Evolutionary conservation across 352 stramenopile species (phyloP).

Genomic region (Aphanomyces euteiches): DNA sequence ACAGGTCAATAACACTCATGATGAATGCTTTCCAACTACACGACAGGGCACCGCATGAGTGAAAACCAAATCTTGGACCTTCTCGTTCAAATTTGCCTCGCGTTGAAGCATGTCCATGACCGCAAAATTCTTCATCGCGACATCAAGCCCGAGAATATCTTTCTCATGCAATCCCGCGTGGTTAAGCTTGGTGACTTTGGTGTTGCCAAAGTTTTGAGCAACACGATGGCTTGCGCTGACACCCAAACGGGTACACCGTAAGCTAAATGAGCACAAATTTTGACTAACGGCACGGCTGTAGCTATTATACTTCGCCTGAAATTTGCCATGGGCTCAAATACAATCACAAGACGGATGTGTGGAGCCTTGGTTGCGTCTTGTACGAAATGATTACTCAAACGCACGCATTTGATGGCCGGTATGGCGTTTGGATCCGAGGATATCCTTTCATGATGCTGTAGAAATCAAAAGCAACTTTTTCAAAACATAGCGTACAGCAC

Average conservation of each 20-base stretch:
- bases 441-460: background rate
- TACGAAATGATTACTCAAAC: slow-evolving; percentile 89
- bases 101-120: slow-evolving; percentile 75
- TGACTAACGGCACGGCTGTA: background rate
- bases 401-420: slow-evolving; percentile 84
- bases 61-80: slow-evolving; percentile 52
- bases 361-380: slow-evolving; percentile 91
- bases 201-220: slow-evolving; percentile 65
- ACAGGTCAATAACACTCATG: background rate
- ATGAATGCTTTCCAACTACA: background rate
- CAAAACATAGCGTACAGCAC: slow-evolving; percentile 55
- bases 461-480: slow-evolving; percentile 71
- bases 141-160: slow-evolving; percentile 85
- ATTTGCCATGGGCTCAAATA: slow-evolving; percentile 90
- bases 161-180: slow-evolving; percentile 58
- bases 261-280: background rate
- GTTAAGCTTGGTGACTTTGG: slow-evolving; percentile 80
- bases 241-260: slow-evolving; percentile 67
- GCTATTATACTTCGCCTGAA: slow-evolving; percentile 92
- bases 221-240: slow-evolving; percentile 67
- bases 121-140: slow-evolving; percentile 85
- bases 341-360: slow-evolving; percentile 93
- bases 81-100: slow-evolving; percentile 69
- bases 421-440: background rate
- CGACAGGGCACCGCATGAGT: slow-evolving; percentile 32